Evolutionary conservation across 179 eudicot species (phyloP), one percentile per base, ranked within the genome.

Genomic region (Actinidia polygama): DNA sequence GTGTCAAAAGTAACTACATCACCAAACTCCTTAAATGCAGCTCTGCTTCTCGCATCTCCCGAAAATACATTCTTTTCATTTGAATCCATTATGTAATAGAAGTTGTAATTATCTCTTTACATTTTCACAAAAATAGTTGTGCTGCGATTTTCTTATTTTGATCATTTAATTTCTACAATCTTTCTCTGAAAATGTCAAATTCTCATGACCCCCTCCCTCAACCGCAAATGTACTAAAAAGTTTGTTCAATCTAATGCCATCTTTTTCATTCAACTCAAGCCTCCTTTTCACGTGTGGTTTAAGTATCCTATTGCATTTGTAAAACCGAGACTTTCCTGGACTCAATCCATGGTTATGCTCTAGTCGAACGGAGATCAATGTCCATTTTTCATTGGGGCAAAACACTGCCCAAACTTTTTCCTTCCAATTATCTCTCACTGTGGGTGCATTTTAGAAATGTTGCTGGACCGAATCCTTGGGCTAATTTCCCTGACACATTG

Each of bases 291-390:
- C 23, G 21, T 4, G n/a, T 16, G 26, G 26, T 62, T n/a, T 8
- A 62, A n/a, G 67, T 62, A 21, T n/a, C 67, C 67, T 62, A 3
- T 62, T n/a, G 6, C 10, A 21, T 5, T 62, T 62, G 67, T 62
- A 21, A 62, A 7, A 62, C 11, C 67, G 67, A 62, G 67, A 62
- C 21, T 21, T 62, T 26, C 67, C 11, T 7, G n/a, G 26, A 62
- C 67, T 62, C 67, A 62, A 62, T 7, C 26, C 67, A 62, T 62
- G 67, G 67, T 21, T 62, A 62, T 62, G 67, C 26, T 62, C 67
- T 5, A 62, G 67, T n/a, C 8, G 26, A 62, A n/a, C 21, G 26
- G n/a, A 62, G 24, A 19, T 62, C 67, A 62, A 19, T 7, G 10
- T n/a, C n/a, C n/a, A n/a, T n/a, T n/a, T n/a, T n/a, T 9, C 67